These are phyloP conservation scores for Boletus tomentosulus DNA, from an alignment of 768 basidiomycete genomes.

Conservation along the genomic window DNA sequence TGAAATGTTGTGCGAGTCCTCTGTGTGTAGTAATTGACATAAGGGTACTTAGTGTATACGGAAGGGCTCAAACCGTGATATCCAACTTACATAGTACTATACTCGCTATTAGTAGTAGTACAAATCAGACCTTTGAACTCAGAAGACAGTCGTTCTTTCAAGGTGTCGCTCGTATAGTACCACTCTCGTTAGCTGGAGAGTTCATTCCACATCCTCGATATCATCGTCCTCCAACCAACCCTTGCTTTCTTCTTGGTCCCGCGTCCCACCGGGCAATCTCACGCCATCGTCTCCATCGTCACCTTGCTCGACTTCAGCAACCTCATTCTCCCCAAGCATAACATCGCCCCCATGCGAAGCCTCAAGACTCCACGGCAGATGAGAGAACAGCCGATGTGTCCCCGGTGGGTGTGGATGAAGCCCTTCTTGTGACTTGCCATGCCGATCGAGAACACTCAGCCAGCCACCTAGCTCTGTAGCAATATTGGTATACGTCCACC, in stretches of 20 bases:
- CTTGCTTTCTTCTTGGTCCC: constrained; percentile 27
- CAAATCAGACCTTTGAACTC: no score
- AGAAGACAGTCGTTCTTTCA: no score
- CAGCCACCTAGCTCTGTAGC: constrained; percentile 57
- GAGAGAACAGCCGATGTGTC: constrained; percentile 51
- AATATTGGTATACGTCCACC: constrained; percentile 51
- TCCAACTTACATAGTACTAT: no score
- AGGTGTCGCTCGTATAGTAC: no score
- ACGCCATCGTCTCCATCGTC: constrained; percentile 33
- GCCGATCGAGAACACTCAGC: constrained; percentile 45
- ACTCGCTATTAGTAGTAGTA: no score
- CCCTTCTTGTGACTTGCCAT: neutral
- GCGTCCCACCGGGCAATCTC: constrained; percentile 24
- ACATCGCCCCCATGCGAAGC: constrained; percentile 10
- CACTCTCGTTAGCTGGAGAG: neutral
- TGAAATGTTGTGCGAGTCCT: constrained; percentile 1
- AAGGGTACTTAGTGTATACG: neutral
- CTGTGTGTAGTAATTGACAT: constrained; percentile 7
- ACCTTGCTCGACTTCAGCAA: constrained; percentile 23
- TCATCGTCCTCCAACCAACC: constrained; percentile 60
- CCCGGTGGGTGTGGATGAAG: constrained; percentile 9
- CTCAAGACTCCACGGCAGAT: constrained; percentile 41
- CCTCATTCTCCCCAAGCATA: constrained; percentile 27
- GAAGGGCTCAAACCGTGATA: no score
- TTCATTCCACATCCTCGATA: constrained; percentile 43